phyloP scores from a whole-genome alignment of 345 rosid genomes.

The Luvunga scandens region DNA sequence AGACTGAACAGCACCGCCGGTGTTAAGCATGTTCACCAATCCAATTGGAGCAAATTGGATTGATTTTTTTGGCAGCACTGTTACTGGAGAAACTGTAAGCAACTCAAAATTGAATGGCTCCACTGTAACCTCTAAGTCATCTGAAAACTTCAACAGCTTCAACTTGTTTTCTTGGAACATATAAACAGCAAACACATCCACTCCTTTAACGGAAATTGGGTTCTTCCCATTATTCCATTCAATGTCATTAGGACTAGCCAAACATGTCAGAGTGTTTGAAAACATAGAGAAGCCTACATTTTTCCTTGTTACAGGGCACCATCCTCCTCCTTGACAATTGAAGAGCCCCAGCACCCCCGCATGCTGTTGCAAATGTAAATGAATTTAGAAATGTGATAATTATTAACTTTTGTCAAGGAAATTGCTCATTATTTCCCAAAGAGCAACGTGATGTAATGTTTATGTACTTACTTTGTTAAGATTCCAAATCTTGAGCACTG shows the following conservation, averaged over 20 bases:
- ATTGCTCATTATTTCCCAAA: background rate
- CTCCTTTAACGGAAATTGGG: slow-evolving; percentile 21
- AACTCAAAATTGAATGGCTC: slow-evolving; percentile 26
- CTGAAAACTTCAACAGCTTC: slow-evolving; percentile 14
- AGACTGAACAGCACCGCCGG: slow-evolving; percentile 27
- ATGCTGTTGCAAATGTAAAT: slow-evolving; percentile 25
- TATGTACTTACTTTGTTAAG: slow-evolving; percentile 40
- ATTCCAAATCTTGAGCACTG: slow-evolving; percentile 70
- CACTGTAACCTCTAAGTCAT: slow-evolving; percentile 16
- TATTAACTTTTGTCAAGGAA: background rate
- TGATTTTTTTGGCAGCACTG: background rate
- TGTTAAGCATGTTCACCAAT: slow-evolving; percentile 30
- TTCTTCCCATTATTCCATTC: slow-evolving; percentile 45
- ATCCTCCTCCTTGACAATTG: slow-evolving; percentile 69
- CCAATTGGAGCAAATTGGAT: slow-evolving; percentile 29
- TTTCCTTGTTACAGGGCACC: slow-evolving; percentile 46
- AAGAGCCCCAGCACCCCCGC: slow-evolving; percentile 55
- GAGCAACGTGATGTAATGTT: background rate
- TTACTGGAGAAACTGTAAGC: slow-evolving; percentile 30
- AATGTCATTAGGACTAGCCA: slow-evolving; percentile 38
- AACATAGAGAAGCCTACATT: slow-evolving; percentile 42
- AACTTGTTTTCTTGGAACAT: slow-evolving; percentile 16
- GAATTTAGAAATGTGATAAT: background rate
- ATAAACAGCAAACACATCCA: slow-evolving; percentile 9
- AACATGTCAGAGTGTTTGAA: slow-evolving; percentile 37